A percentile compares a stretch with the other conserved stretches of the same genome.
Evolutionary conservation across 23 red algal species (phyloP).

Genomic region (Chondrus crispus): DNA sequence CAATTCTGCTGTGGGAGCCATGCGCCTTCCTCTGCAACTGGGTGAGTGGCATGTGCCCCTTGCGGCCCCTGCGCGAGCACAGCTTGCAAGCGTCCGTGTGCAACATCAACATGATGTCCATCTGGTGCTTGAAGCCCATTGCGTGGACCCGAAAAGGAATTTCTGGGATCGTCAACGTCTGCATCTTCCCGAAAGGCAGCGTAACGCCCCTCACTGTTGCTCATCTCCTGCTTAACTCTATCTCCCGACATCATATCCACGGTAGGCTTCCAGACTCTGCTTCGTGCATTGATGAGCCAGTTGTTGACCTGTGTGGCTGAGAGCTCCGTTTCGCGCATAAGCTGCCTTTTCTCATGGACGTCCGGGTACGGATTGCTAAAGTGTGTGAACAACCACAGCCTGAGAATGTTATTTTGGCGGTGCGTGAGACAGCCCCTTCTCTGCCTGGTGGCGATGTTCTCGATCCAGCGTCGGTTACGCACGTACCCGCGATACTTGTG

Average conservation of each 20-base stretch:
- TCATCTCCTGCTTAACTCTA: not conserved
- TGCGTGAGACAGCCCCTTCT: conserved; percentile 2
- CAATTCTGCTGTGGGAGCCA: too few relatives aligned
- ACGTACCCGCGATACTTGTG: conserved; percentile 32
- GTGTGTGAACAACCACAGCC: conserved; percentile 47
- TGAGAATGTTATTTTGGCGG: conserved; percentile 31
- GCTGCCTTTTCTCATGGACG: conserved; percentile 2
- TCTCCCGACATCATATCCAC: conserved; percentile 50
- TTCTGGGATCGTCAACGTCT: too few relatives aligned
- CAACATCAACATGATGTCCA: too few relatives aligned
- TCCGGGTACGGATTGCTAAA: conserved; percentile 49
- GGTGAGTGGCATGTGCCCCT: too few relatives aligned
- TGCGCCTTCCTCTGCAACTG: too few relatives aligned
- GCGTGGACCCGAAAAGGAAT: too few relatives aligned
- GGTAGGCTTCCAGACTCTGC: conserved; percentile 73
- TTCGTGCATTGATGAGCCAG: conserved; percentile 84
- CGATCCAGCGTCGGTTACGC: conserved; percentile 18
- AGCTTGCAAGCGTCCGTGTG: too few relatives aligned
- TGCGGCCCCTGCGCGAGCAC: too few relatives aligned
- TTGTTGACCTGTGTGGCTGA: conserved; percentile 66
- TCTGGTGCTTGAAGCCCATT: too few relatives aligned
- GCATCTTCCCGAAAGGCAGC: too few relatives aligned
- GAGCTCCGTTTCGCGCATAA: not conserved
- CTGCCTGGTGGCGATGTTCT: not conserved
- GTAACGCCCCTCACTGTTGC: too few relatives aligned